These are phyloP conservation scores for Annulohypoxylon maeteangense DNA, from an alignment of 495 filamentous ascomycete genomes.

Conservation along the genomic window DNA sequence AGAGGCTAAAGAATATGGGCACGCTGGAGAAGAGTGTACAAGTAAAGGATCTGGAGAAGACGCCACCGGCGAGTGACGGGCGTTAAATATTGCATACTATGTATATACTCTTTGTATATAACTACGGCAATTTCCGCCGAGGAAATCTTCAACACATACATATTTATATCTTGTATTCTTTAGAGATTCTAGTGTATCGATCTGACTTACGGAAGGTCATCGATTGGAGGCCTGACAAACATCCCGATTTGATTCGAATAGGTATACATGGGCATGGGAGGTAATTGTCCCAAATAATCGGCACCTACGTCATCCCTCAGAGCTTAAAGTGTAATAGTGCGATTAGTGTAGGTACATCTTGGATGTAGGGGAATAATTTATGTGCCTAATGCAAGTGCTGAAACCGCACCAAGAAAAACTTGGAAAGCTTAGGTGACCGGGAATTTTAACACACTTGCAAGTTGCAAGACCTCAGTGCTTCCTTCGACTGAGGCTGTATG, in stretches of 20 bases:
- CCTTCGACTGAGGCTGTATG: too few relatives aligned
- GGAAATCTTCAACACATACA: neutral
- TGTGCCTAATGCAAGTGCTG: constrained; percentile 16
- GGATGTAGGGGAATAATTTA: constrained; percentile 25
- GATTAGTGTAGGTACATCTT: neutral
- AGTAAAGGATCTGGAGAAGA: constrained; percentile 14
- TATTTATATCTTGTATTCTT: neutral
- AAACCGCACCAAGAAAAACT: constrained; percentile 6
- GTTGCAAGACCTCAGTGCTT: too few relatives aligned
- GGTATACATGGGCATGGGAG: neutral
- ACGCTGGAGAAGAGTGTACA: constrained; percentile 31
- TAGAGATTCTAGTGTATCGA: neutral
- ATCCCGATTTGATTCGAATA: neutral
- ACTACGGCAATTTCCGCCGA: neutral
- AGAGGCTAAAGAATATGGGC: constrained; percentile 37
- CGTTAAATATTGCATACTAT: constrained; percentile 4
- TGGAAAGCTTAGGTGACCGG: neutral
- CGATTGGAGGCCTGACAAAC: neutral
- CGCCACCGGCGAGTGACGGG: neutral
- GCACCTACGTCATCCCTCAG: constrained; percentile 34
- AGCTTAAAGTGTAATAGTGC: constrained; percentile 13
- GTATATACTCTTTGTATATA: constrained; percentile 13
- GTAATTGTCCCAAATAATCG: constrained; percentile 15
- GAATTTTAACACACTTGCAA: neutral
- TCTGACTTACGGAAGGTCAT: neutral